Base-by-base conservation (phyloP, 108 stramenopile species). In the Fragilaria crotonensis region DNA sequence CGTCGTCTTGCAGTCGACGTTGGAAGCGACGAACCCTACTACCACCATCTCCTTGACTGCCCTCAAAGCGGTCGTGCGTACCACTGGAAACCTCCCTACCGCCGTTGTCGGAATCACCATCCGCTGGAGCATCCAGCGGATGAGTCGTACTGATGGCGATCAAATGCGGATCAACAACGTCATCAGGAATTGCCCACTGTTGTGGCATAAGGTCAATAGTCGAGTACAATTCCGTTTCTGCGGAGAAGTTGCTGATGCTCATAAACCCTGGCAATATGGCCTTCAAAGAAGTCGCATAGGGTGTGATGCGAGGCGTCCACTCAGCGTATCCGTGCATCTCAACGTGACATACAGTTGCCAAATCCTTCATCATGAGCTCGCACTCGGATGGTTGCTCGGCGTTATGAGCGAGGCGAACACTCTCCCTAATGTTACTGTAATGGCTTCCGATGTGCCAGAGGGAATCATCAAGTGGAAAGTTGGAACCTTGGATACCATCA, bases 401-500 rank as follows among this genome's bases (percentile, higher is more conserved):
- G 2, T 50, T 48, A 7, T 61, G 26, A 3, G 30, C 29, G 1
- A 5, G 17, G 5, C 23, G 33, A 5, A 54, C 33, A 11, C 25
- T 71, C 32, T 73, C 72, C 21, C 56, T 49, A 19, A 80, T 73
- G 17, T 33, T 25, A 28, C 61, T 54, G 62, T 77, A 73, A 19
- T 63, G 62, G 14, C 65, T 68, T 22, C 66, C 59, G 4, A 81
- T 70, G 26, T 78, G 75, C 75, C 75, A 77, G 32, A 71, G 53
- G 33, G 69, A 46, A 29, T 70, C 68, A 19, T 68, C 46, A 29
- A 76, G 32, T 45, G 75, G 79, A 47, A 67, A 61, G 17, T 64
- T 68, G 3, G 50, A 44, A 28, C 31, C 46, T 41, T 52, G 36
- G 17, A 61, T 66, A 18, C 68, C 30, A 1, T 63, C 45, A 18